Conservation (phyloP, 2,329 filamentous ascomycete genomes). For the Zasmidium cellare region DNA sequence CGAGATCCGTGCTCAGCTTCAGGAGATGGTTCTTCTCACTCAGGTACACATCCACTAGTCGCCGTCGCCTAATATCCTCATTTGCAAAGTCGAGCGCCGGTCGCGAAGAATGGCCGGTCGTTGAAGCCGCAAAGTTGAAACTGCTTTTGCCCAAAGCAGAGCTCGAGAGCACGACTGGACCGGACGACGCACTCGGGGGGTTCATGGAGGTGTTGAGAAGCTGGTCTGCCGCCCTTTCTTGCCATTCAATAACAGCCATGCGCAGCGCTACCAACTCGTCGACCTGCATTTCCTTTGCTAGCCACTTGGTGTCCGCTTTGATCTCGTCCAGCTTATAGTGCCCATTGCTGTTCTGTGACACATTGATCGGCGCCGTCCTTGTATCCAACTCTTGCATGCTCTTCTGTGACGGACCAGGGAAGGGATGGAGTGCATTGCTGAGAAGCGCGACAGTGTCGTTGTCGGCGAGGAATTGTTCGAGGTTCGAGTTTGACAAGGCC, state of each 20-base stretch:
- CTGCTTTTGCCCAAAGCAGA: constrained; percentile 18
- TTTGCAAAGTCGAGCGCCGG: constrained; percentile 21
- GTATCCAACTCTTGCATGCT: constrained; percentile 68
- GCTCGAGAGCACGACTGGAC: constrained; percentile 7
- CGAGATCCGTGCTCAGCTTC: constrained; percentile 23
- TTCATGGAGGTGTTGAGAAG: constrained; percentile 53
- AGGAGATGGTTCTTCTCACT: constrained; percentile 28
- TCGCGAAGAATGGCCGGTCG: constrained; percentile 6
- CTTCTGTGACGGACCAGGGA: constrained; percentile 56
- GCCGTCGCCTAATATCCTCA: constrained; percentile 31
- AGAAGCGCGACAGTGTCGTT: constrained; percentile 68
- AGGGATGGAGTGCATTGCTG: constrained; percentile 67
- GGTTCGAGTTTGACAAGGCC: constrained; percentile 48
- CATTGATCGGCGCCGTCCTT: constrained; percentile 82
- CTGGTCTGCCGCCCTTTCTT: constrained; percentile 72
- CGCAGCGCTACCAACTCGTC: constrained; percentile 82
- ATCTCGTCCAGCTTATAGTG: constrained; percentile 74
- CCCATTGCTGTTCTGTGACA: constrained; percentile 66
- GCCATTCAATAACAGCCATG: constrained; percentile 78
- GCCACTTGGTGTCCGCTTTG: constrained; percentile 82
- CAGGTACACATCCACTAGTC: constrained; percentile 26
- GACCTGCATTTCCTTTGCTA: constrained; percentile 74
- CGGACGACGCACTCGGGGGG: constrained; percentile 8
- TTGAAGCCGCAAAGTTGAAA: constrained; percentile 16
- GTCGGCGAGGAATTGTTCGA: constrained; percentile 71